phyloP scores from a whole-genome alignment of 2,329 filamentous ascomycete genomes.

The Aspergillus sp. region DNA sequence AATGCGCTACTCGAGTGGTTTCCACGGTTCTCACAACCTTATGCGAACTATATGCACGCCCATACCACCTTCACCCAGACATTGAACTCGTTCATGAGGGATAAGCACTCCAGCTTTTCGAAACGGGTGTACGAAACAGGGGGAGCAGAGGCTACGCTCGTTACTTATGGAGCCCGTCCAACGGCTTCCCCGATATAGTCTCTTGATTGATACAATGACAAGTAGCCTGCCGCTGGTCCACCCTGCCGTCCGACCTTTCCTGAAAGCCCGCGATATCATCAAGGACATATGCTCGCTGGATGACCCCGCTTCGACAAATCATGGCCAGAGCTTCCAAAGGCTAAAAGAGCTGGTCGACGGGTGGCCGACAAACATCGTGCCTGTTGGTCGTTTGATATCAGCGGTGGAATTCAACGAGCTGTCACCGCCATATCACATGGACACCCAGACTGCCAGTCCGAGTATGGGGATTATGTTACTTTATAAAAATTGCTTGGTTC shows the following conservation, averaged over 20 bases:
- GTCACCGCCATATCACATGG: slow-evolving; percentile 62
- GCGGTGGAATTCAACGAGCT: slow-evolving; percentile 78
- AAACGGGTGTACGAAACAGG: slow-evolving; percentile 73
- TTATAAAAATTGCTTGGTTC: slow-evolving; percentile 75
- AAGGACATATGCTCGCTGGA: slow-evolving; percentile 96
- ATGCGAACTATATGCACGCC: slow-evolving; percentile 86
- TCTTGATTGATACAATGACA: slow-evolving; percentile 94
- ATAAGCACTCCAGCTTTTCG: slow-evolving; percentile 76
- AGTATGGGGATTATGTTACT: slow-evolving; percentile 70
- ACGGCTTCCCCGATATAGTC: slow-evolving; percentile 84
- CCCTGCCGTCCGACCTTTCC: slow-evolving; percentile 73
- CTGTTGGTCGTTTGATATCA: slow-evolving; percentile 72
- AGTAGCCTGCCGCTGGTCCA: slow-evolving; percentile 80
- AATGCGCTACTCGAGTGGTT: slow-evolving; percentile 86
- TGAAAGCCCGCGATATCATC: slow-evolving; percentile 88
- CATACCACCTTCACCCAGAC: slow-evolving; percentile 83
- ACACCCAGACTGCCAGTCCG: slow-evolving; percentile 37
- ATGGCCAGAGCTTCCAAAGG: slow-evolving; percentile 68
- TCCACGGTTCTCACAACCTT: slow-evolving; percentile 83
- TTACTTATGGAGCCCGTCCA: slow-evolving; percentile 95
- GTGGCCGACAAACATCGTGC: slow-evolving; percentile 69
- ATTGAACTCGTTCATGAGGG: slow-evolving; percentile 69
- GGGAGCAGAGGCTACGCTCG: slow-evolving; percentile 86
- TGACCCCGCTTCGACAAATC: slow-evolving; percentile 59
- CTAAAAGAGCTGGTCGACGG: slow-evolving; percentile 71